phyloP scores from a whole-genome alignment of 495 filamentous ascomycete species.

The Elaphomyces granulatus region DNA sequence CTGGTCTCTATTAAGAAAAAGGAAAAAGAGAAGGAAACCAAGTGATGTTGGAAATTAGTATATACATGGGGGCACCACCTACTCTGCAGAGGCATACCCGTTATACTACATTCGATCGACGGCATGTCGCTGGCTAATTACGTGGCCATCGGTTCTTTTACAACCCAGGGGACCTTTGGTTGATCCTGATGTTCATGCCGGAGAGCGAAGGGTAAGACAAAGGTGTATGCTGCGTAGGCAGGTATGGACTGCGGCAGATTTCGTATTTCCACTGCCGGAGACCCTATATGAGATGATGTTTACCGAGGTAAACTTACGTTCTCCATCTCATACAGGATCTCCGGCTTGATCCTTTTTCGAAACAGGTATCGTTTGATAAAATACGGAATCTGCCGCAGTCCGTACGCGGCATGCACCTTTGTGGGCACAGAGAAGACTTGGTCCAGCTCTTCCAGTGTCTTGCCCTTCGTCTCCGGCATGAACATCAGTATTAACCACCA shows the following conservation, averaged over 20 bases:
- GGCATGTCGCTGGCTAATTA: conserved; percentile 55
- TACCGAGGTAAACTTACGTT: conserved; percentile 3
- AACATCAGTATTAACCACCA: conserved; percentile 35
- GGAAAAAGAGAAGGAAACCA: too few species aligned
- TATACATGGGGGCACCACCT: too few species aligned
- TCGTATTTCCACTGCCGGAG: too few species aligned
- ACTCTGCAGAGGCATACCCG: conserved; percentile 69
- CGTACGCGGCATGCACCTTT: conserved; percentile 30
- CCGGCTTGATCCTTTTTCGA: conserved; percentile 18
- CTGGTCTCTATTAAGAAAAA: too few species aligned
- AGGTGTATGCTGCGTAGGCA: too few species aligned
- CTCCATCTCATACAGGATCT: conserved; percentile 28
- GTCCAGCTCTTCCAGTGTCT: conserved; percentile 33
- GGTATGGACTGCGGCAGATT: too few species aligned
- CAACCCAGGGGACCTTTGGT: conserved; percentile 37
- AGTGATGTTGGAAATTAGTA: too few species aligned
- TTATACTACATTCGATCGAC: conserved; percentile 56
- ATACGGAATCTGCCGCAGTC: conserved; percentile 32
- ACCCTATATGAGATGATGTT: too few species aligned
- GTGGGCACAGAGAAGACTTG: conserved; percentile 40
- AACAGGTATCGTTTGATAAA: conserved; percentile 35
- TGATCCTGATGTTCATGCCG: conserved; percentile 35
- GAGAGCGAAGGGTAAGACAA: conserved; percentile 38
- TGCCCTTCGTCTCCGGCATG: conserved; percentile 37
- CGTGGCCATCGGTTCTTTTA: conserved; percentile 44